Percentiles rank a stretch among this genome's conserved stretches.
Conservation (phyloP, 805 yeast genomes). For the Cyberlindnera subsufficiens region DNA sequence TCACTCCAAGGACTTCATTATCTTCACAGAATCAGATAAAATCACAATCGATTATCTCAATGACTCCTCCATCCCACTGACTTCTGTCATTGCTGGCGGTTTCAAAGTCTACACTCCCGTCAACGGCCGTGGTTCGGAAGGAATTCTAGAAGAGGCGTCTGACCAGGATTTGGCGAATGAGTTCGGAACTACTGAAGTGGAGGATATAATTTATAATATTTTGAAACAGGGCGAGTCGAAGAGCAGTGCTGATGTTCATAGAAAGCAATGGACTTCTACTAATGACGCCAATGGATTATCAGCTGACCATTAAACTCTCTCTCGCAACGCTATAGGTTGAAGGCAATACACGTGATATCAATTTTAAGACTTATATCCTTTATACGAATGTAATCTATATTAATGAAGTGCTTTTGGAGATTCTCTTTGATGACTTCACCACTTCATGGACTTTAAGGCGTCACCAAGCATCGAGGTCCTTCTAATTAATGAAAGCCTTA, state of each 20-base stretch:
- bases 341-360: too few species aligned
- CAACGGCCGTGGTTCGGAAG: conserved; percentile 62
- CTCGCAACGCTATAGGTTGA: too few species aligned
- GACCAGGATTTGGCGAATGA: conserved; percentile 57
- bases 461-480: conserved; percentile 19
- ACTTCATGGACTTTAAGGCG: conserved; percentile 12
- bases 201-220: conserved; percentile 55
- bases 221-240: conserved; percentile 55
- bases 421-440: neutral
- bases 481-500: conserved; percentile 15
- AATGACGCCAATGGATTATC: conserved; percentile 39
- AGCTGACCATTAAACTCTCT: too few species aligned
- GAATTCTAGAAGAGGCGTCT: conserved; percentile 68
- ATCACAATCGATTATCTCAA: conserved; percentile 41
- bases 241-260: conserved; percentile 25
- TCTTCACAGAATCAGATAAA: conserved; percentile 54
- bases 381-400: neutral
- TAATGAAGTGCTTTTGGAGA: neutral
- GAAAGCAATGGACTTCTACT: conserved; percentile 30
- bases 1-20: conserved; percentile 51
- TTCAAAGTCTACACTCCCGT: conserved; percentile 61
- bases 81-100: conserved; percentile 49
- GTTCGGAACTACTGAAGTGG: conserved; percentile 51
- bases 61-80: conserved; percentile 48
- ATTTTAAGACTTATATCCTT: conserved; percentile 1